Conservation (phyloP, 352 stramenopile genomes). For the Saprolegnia diclina region DNA sequence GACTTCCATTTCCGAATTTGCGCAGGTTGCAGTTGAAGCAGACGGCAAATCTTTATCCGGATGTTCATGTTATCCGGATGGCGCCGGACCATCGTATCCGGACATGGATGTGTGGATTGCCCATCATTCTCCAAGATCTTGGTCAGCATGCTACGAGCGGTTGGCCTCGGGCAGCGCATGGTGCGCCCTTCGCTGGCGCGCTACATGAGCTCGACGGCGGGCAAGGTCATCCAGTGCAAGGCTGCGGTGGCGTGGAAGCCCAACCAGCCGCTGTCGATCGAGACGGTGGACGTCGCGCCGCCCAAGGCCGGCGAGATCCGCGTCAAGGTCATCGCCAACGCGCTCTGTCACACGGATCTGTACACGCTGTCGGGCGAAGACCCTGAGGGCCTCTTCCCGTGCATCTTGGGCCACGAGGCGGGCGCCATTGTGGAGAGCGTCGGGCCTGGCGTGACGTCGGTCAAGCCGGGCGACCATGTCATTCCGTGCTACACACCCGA, state of each 20-base stretch:
- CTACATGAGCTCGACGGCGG: constrained; percentile 19
- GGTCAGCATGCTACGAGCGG: neutral
- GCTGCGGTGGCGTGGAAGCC: constrained; percentile 35
- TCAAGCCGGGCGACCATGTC: constrained; percentile 74
- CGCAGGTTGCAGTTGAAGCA: too few relatives aligned
- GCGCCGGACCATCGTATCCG: neutral
- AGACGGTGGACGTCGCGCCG: constrained; percentile 38
- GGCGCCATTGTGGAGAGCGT: constrained; percentile 78
- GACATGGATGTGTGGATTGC: neutral
- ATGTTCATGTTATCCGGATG: neutral
- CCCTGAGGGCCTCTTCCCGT: constrained; percentile 81
- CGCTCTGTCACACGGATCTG: constrained; percentile 83
- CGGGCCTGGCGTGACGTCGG: constrained; percentile 59
- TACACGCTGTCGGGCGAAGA: constrained; percentile 62
- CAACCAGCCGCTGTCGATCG: constrained; percentile 33
- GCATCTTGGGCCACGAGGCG: constrained; percentile 88
- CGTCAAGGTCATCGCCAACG: constrained; percentile 85
- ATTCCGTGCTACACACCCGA: constrained; percentile 41
- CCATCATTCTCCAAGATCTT: neutral
- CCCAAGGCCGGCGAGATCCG: constrained; percentile 49
- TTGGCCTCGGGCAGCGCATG: neutral
- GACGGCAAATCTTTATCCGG: neutral
- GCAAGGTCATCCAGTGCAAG: constrained; percentile 35
- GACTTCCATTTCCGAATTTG: too few relatives aligned
- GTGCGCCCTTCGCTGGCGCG: neutral